These are phyloP conservation scores for Hymenochaete sp. DNA, from an alignment of 1,284 basidiomycete genomes.

Conservation along the genomic window DNA sequence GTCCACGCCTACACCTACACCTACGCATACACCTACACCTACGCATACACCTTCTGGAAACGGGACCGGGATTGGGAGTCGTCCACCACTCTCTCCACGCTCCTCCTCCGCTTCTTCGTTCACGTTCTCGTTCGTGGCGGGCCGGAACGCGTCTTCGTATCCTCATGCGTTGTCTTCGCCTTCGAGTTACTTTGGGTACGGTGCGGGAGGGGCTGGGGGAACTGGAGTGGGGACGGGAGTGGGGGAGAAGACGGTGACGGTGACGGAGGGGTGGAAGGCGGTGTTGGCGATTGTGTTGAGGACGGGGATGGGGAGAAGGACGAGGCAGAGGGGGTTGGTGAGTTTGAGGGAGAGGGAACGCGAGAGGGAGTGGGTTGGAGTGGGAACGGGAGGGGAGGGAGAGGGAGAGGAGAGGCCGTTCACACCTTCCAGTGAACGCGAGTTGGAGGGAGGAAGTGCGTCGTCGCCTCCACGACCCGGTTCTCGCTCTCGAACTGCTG, in stretches of 20 bases:
- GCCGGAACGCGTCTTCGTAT: constrained; percentile 7
- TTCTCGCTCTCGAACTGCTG: constrained; percentile 8
- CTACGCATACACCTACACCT: neutral
- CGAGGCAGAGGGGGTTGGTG: constrained; percentile 27
- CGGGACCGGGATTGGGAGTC: too few relatives aligned
- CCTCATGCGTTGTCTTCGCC: neutral
- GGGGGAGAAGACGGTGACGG: constrained; percentile 74
- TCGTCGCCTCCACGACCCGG: too few relatives aligned
- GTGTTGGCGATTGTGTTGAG: constrained; percentile 56
- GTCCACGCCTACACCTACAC: neutral
- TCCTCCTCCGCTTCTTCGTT: constrained; percentile 10
- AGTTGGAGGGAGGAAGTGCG: too few relatives aligned
- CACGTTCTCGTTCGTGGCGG: constrained; percentile 8
- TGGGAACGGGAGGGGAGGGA: too few relatives aligned
- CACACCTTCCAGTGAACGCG: too few relatives aligned
- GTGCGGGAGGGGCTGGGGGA: neutral
- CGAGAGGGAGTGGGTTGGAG: too few relatives aligned
- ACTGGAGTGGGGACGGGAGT: constrained; percentile 26
- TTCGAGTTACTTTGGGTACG: too few relatives aligned
- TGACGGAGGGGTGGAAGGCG: constrained; percentile 73
- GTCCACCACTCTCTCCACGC: neutral
- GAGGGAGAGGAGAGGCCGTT: too few relatives aligned
- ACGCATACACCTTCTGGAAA: too few relatives aligned
- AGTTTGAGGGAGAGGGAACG: constrained; percentile 25
- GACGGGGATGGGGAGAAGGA: constrained; percentile 51